Evolutionary conservation across 768 basidiomycete genomes (phyloP).

Genomic region (Hysterangium stoloniferum): DNA sequence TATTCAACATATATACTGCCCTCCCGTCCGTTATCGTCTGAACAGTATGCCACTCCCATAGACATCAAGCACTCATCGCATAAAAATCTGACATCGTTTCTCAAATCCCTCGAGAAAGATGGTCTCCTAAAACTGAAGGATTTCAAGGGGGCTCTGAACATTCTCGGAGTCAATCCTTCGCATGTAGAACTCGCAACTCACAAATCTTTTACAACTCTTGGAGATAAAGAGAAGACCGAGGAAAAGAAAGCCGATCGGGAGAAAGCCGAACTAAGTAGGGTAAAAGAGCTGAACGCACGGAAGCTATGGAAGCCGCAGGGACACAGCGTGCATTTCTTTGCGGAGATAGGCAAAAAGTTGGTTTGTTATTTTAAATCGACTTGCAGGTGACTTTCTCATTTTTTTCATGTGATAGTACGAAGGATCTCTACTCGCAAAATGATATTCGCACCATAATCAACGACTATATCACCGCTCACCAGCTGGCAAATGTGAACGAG

Average conservation of each 20-base stretch:
- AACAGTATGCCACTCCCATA: slow-evolving; percentile 28
- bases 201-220: slow-evolving; percentile 46
- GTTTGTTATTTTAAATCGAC: slow-evolving; percentile 20
- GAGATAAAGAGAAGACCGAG: slow-evolving; percentile 56
- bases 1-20: slow-evolving; percentile 76
- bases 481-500: slow-evolving; percentile 58
- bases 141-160: slow-evolving; percentile 31
- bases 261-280: slow-evolving; percentile 35
- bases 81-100: slow-evolving; percentile 77
- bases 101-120: slow-evolving; percentile 71
- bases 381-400: slow-evolving; percentile 2
- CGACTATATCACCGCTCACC: slow-evolving; percentile 50
- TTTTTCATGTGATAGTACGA: slow-evolving; percentile 34
- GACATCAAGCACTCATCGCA: slow-evolving; percentile 73
- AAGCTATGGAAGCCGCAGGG: slow-evolving; percentile 76
- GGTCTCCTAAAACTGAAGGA: slow-evolving; percentile 67
- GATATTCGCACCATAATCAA: slow-evolving; percentile 55
- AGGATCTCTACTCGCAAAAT: slow-evolving; percentile 42
- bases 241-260: slow-evolving; percentile 53
- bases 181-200: slow-evolving; percentile 55
- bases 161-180: slow-evolving; percentile 40
- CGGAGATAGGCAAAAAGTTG: slow-evolving; percentile 54
- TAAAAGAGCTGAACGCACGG: slow-evolving; percentile 45
- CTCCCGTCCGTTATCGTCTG: slow-evolving; percentile 44
- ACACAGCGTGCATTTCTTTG: slow-evolving; percentile 49